Evolutionary conservation across 2,329 filamentous ascomycete genomes (phyloP), one percentile per base, ranked within the genome.

Genomic region (Fusarium tjaetaba): DNA sequence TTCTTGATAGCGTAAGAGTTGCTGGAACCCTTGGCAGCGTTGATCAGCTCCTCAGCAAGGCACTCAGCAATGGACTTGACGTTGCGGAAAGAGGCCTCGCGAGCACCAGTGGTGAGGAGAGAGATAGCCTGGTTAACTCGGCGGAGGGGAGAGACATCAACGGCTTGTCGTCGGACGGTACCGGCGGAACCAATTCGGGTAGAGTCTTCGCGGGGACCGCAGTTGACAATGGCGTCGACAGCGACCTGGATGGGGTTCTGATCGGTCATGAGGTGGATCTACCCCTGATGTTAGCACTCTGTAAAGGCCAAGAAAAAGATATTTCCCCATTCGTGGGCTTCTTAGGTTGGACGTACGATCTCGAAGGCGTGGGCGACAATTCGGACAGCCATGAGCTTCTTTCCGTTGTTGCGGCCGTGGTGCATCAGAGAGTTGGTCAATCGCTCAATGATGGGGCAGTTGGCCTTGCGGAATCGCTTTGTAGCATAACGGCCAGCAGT

Each of bases 1-100:
- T 99, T 99, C 95, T 99, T 99, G 93, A 99, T 99, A 84, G 97
- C 96, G 87, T 98, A 99, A 80, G 95, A 98, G 95, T 99, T 99
- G 89, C 94, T 97, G 92, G 93, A 97, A 84, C 96, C 96, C 94
- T 99, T 99, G 87, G 97, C 97, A 85, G 97, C 97, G 91, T 99
- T 99, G 93, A 99, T 98, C 86, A 99, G 92, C 92, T 99, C 96
- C 89, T 99, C 97, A 85, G 96, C 96, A 83, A 99, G 90, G 90
- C 96, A 98, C 92, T 99, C 96, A 83, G 97, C 95, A 85, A 99
- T 97, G 84, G 93, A 95, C 95, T 99, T 99, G 91, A 99, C 93
- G 92, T 99, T 99, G 88, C 96, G 94, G 96, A 99, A 99, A 82
- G 96, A 91, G 81, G 96, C 95, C 91, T 99, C 96, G 83, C 96